Conservation (phyloP, 2,329 filamentous ascomycete genomes). For the Chalaropsis ovoidea region DNA sequence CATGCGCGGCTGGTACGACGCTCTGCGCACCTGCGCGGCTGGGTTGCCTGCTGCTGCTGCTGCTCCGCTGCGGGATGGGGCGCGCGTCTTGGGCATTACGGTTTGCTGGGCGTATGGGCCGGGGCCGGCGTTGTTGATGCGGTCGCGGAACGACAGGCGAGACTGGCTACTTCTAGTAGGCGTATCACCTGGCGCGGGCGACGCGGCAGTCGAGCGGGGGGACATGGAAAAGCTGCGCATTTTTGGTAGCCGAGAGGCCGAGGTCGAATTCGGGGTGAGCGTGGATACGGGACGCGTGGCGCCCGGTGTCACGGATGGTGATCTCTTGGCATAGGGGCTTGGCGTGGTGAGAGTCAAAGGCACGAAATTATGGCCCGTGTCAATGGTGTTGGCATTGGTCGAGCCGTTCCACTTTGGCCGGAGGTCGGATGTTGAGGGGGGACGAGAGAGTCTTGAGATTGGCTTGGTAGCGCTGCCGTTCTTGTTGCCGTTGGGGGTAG, state of each 20-base stretch:
- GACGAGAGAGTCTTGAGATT: conserved; percentile 34
- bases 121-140: conserved; percentile 38
- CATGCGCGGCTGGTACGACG: conserved; percentile 43
- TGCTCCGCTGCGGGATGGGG: conserved; percentile 36
- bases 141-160: conserved; percentile 46
- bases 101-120: conserved; percentile 41
- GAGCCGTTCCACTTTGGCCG: conserved; percentile 66
- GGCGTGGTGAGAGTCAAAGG: conserved; percentile 51
- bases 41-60: background rate
- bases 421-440: conserved; percentile 40
- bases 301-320: conserved; percentile 35
- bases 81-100: conserved; percentile 38
- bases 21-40: conserved; percentile 37
- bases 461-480: background rate
- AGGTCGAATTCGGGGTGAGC: conserved; percentile 32
- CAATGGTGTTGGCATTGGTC: conserved; percentile 52
- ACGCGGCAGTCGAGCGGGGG: conserved; percentile 39
- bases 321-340: conserved; percentile 44
- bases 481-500: background rate
- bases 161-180: conserved; percentile 38
- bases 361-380: conserved; percentile 59
- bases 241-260: conserved; percentile 40
- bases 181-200: conserved; percentile 38
- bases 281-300: conserved; percentile 36
- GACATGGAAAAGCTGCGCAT: conserved; percentile 39